These are phyloP conservation scores for Umbelopsis sp. DNA, from an alignment of 192 early-diverging fungal species.

Conservation along the genomic window DNA sequence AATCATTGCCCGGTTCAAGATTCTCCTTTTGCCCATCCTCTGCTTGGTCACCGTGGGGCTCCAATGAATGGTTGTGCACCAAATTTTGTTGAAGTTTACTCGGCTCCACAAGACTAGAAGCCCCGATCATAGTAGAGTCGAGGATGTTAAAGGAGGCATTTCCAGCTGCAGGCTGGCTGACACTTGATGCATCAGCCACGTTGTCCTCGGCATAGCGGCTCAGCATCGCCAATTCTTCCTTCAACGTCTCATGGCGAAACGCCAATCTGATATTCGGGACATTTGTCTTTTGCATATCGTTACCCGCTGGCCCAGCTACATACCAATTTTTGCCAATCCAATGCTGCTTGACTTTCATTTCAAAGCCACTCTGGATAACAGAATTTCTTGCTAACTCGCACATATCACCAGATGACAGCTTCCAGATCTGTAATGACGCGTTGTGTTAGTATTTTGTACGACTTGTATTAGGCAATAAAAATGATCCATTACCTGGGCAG, in stretches of 20 bases:
- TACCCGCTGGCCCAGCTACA: slow-evolving; percentile 73
- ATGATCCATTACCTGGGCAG: slow-evolving; percentile 64
- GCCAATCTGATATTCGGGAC: slow-evolving; percentile 80
- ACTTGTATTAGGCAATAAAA: too few species aligned
- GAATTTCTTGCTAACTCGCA: slow-evolving; percentile 90
- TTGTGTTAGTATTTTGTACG: neutral
- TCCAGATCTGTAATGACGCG: slow-evolving; percentile 70
- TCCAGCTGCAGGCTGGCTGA: too few species aligned
- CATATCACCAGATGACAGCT: slow-evolving; percentile 82
- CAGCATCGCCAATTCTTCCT: slow-evolving; percentile 67
- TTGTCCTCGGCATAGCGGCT: slow-evolving; percentile 22
- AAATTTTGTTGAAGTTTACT: slow-evolving; percentile 16
- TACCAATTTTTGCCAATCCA: slow-evolving; percentile 83
- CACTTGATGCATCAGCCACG: neutral
- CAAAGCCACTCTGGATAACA: slow-evolving; percentile 84
- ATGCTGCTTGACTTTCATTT: slow-evolving; percentile 79
- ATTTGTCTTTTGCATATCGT: slow-evolving; percentile 89
- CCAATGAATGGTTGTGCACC: neutral
- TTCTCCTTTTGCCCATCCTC: neutral
- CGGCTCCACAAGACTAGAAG: neutral
- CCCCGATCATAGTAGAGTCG: neutral
- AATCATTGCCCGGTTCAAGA: neutral
- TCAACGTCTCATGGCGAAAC: slow-evolving; percentile 81
- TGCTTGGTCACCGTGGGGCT: neutral
- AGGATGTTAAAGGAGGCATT: neutral